Evolutionary conservation across 1,284 basidiomycete species (phyloP).

Genomic region (Trametes versicolor): DNA sequence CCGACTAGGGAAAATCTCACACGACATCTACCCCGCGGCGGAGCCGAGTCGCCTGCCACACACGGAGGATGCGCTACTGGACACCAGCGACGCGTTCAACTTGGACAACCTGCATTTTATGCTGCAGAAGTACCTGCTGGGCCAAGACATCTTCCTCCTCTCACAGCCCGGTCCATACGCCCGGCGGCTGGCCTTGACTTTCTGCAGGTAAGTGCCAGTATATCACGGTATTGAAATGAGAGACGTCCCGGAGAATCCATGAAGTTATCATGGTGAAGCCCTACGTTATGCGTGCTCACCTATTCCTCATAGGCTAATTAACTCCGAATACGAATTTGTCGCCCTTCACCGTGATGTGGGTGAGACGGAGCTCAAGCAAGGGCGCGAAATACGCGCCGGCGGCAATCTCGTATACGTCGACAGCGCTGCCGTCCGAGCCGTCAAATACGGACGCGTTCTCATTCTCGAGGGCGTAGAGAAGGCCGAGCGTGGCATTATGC

Average conservation of each 20-base stretch:
- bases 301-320: conserved; percentile 57
- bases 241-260: too few species aligned
- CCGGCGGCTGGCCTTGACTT: conserved; percentile 65
- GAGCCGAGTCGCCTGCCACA: conserved; percentile 60
- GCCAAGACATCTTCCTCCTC: conserved; percentile 71
- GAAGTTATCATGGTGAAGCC: too few species aligned
- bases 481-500: conserved; percentile 67
- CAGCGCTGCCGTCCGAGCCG: conserved; percentile 70
- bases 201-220: conserved; percentile 64
- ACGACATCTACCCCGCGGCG: conserved; percentile 58
- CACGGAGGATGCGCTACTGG: conserved; percentile 53
- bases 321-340: conserved; percentile 73
- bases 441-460: conserved; percentile 71
- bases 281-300: background rate
- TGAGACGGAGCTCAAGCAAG: conserved; percentile 77
- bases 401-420: conserved; percentile 72
- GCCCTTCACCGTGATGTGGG: conserved; percentile 72
- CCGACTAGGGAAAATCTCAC: conserved; percentile 64
- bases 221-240: too few species aligned
- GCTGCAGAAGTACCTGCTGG: conserved; percentile 73
- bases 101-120: conserved; percentile 69
- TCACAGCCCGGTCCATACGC: conserved; percentile 75
- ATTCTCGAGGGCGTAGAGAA: conserved; percentile 77
- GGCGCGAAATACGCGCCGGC: conserved; percentile 66
- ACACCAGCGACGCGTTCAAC: conserved; percentile 60